Evolutionary conservation across 805 yeast genomes (phyloP).

Genomic region (Komagataella ulmi): DNA sequence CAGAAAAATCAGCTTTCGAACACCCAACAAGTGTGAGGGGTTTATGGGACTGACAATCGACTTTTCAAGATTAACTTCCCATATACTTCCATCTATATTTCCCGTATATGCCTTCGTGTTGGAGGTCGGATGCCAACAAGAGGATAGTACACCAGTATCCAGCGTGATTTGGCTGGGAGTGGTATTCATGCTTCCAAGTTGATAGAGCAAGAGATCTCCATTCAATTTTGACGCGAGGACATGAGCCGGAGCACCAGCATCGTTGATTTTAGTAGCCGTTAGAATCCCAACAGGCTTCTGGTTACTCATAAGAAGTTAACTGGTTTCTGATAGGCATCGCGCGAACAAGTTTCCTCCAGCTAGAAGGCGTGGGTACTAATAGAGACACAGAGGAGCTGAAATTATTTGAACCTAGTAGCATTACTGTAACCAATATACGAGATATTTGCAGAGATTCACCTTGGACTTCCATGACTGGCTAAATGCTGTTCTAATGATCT

Average conservation of each 20-base stretch:
- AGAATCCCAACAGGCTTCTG: neutral
- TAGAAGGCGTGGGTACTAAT: neutral
- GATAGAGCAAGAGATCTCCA: neutral
- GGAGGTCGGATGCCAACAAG: neutral
- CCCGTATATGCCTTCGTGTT: constrained; percentile 15
- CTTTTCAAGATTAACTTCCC: constrained; percentile 36
- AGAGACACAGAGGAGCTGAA: neutral
- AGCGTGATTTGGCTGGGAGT: neutral
- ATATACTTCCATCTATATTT: constrained; percentile 39
- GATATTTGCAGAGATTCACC: too few species aligned
- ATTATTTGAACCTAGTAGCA: too few species aligned
- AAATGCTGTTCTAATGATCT: too few species aligned
- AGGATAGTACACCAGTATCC: neutral
- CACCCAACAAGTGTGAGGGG: constrained; percentile 23
- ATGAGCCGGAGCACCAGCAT: neutral
- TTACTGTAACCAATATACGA: too few species aligned
- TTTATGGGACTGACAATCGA: constrained; percentile 11
- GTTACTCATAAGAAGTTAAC: neutral
- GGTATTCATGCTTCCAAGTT: neutral
- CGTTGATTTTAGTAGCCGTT: neutral
- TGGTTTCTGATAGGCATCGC: neutral
- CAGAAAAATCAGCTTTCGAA: constrained; percentile 20
- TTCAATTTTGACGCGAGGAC: neutral
- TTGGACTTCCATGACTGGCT: too few species aligned
- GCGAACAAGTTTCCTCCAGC: neutral